These are phyloP conservation scores for Botrytis cinerea DNA, from an alignment of 2,329 filamentous ascomycete genomes.

Conservation along the genomic window DNA sequence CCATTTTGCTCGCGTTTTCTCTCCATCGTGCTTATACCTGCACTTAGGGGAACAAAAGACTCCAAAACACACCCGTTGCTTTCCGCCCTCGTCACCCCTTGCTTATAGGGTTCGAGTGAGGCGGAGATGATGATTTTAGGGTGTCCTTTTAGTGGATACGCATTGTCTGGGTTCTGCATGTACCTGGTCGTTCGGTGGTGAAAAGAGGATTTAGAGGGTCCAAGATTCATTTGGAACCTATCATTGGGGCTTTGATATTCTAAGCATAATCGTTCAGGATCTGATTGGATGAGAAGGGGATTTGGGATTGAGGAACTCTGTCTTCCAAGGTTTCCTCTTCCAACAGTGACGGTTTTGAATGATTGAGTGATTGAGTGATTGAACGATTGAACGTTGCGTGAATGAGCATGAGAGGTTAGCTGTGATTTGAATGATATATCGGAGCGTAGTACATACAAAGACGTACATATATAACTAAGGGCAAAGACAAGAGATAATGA, in stretches of 20 bases:
- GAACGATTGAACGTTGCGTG: too few species aligned
- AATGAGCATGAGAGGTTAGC: background rate
- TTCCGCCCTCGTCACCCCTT: slow-evolving; percentile 18
- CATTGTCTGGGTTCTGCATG: slow-evolving; percentile 4
- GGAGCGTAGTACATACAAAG: background rate
- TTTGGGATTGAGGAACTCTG: background rate
- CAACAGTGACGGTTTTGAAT: background rate
- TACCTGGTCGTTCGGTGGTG: background rate
- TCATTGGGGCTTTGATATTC: background rate
- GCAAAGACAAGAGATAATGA: background rate
- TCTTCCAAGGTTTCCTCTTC: background rate
- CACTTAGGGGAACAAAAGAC: slow-evolving; percentile 21
- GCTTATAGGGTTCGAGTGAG: slow-evolving; percentile 21
- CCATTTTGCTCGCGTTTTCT: background rate
- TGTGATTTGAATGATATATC: background rate
- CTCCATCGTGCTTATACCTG: slow-evolving; percentile 7
- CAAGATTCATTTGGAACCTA: slow-evolving; percentile 1
- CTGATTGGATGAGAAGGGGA: background rate
- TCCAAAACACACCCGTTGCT: slow-evolving; percentile 6
- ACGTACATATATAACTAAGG: background rate
- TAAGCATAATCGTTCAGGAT: background rate
- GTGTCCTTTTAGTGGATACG: background rate
- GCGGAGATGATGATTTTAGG: slow-evolving; percentile 7
- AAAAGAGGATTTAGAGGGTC: slow-evolving; percentile 3
- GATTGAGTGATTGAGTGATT: background rate